These are phyloP conservation scores for Prunella vulgaris DNA, from an alignment of 257 asterid species.

Conservation along the genomic window DNA sequence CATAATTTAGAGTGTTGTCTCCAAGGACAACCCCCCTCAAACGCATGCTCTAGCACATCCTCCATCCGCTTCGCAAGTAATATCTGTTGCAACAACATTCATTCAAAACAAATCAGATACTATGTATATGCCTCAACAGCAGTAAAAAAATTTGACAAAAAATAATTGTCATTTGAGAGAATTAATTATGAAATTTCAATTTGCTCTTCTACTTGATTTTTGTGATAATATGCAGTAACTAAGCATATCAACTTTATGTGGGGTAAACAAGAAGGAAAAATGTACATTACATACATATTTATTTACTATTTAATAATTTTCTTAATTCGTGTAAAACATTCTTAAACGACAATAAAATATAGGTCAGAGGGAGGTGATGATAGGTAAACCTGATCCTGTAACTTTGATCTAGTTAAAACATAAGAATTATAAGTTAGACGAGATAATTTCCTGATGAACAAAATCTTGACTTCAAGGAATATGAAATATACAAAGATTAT, in stretches of 20 bases:
- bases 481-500: not conserved
- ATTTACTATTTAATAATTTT: not conserved
- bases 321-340: no score
- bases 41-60: conserved; percentile 95
- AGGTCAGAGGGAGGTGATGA: not conserved
- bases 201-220: no score
- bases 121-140: no score
- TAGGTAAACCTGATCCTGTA: not conserved
- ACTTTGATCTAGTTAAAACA: not conserved
- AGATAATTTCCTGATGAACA: not conserved
- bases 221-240: no score
- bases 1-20: conserved; percentile 69
- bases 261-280: no score
- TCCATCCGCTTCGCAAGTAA: conserved; percentile 84
- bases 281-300: no score
- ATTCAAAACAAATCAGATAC: not conserved
- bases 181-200: no score
- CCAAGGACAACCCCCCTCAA: conserved; percentile 98
- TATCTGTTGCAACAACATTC: conserved; percentile 45
- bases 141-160: no score
- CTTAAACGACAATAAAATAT: not conserved
- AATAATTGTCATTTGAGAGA: no score
- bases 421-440: not conserved
- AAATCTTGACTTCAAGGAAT: not conserved
- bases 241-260: no score